These are phyloP conservation scores for Cadophora gregata DNA, from an alignment of 2,329 filamentous ascomycete genomes.

Conservation along the genomic window DNA sequence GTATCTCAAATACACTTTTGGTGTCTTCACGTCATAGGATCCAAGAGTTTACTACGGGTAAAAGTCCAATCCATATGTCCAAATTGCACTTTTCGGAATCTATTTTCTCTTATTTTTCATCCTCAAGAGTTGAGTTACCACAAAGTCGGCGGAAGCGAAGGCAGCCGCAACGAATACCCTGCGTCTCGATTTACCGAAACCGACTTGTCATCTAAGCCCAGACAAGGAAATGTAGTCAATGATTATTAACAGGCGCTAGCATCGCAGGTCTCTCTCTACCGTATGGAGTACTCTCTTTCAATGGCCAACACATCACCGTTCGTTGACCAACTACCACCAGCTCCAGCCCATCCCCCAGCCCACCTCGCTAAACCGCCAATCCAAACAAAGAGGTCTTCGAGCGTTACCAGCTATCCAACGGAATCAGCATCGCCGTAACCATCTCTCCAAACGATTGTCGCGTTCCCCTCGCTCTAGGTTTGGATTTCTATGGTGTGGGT, in stretches of 20 bases:
- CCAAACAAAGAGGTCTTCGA: constrained; percentile 44
- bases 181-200: no score
- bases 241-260: neutral
- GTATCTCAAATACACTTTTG: no score
- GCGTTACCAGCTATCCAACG: constrained; percentile 47
- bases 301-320: neutral
- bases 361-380: neutral
- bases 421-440: constrained; percentile 49
- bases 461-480: constrained; percentile 47
- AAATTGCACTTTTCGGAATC: no score
- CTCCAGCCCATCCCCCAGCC: neutral
- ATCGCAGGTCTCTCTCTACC: neutral
- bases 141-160: no score
- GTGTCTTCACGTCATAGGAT: no score
- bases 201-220: no score
- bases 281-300: neutral
- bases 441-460: constrained; percentile 49
- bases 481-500: constrained; percentile 36
- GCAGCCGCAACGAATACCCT: no score
- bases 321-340: neutral
- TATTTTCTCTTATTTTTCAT: no score
- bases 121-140: no score
- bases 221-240: no score
- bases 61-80: no score
- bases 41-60: no score